Base-by-base conservation (phyloP, 208 protist genomes). In the Leishmania amazonensis region DNA sequence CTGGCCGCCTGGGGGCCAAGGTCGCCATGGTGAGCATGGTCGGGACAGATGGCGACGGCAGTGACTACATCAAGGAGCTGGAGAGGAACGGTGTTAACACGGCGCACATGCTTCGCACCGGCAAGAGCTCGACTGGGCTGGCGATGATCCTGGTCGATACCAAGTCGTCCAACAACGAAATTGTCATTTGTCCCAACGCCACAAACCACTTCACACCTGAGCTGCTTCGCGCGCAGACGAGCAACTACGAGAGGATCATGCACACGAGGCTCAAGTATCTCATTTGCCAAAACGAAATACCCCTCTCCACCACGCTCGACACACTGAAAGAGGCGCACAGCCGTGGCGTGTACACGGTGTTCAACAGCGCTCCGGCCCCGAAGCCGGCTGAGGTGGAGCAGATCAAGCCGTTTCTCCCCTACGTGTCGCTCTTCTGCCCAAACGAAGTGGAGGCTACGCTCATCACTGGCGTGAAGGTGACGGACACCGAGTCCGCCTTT, bases 211-310 rank as follows among this genome's bases (percentile, higher is more conserved):
- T 98, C 71, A 94, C 88, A 8, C 86, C 80, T 5, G 87, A 93
- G 38, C 79, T 91, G 60, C 62, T 97, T 21, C 90, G 91, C 7
- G 53, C 80, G 62, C 68, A 82, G 28, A 93, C 93, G 15, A 75
- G 82, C 65, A 91, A 93, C 84, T 98, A 91, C 85, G 78, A 85
- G 13, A 79, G 38, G 17, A 84, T 96, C 60, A 81, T 98, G 57
- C 71, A 85, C 42, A 81, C 84, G 57, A 87, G 87, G 1, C 91
- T 95, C 38, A 85, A 90, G 49, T 96, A 87, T 60, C 84, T 98
- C 28, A 91, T 99, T 54, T 98, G 89, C 84, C 97, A 99, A 75
- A 96, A 98, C 81, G 97, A 99, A 80, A 96, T 98, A 42, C 96
- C 94, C 3, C 88, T 98, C 13, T 79, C 83, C 40, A 95, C 94